Percentiles rank a stretch among this genome's conserved stretches.
Conservation (phyloP, 108 stramenopile genomes). For the Skeletonema tropicum region DNA sequence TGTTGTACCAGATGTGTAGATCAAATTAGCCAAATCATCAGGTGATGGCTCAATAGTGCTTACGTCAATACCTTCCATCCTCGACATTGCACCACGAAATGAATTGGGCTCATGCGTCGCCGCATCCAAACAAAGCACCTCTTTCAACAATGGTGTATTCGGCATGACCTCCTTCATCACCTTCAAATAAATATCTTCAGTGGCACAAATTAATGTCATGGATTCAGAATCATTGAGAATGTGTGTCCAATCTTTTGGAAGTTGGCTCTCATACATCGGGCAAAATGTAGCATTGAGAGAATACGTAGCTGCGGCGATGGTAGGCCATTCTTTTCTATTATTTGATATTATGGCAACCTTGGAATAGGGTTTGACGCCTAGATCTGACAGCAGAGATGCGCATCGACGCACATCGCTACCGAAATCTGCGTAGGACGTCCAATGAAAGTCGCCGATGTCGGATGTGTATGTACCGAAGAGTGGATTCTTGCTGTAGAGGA, state of each 20-base stretch:
- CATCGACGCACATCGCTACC: constrained; percentile 58
- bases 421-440: constrained; percentile 73
- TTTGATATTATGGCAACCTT: constrained; percentile 91
- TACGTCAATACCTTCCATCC: constrained; percentile 19
- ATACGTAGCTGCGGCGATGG: constrained; percentile 85
- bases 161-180: constrained; percentile 74
- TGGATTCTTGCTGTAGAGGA: constrained; percentile 53
- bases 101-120: constrained; percentile 70
- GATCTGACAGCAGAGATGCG: constrained; percentile 61
- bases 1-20: constrained; percentile 97
- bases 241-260: constrained; percentile 92
- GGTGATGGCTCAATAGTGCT: constrained; percentile 52
- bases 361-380: constrained; percentile 60
- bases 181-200: constrained; percentile 76
- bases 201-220: constrained; percentile 76
- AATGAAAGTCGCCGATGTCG: constrained; percentile 51
- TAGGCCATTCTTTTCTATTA: constrained; percentile 95
- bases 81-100: constrained; percentile 66
- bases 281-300: constrained; percentile 90
- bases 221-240: constrained; percentile 92
- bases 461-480: constrained; percentile 69
- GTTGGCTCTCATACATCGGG: constrained; percentile 98
- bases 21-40: constrained; percentile 91
- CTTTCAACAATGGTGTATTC: constrained; percentile 68
- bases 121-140: constrained; percentile 78